phyloP scores from a whole-genome alignment of 352 stramenopile species.

The Globisporangium camurandrum region DNA sequence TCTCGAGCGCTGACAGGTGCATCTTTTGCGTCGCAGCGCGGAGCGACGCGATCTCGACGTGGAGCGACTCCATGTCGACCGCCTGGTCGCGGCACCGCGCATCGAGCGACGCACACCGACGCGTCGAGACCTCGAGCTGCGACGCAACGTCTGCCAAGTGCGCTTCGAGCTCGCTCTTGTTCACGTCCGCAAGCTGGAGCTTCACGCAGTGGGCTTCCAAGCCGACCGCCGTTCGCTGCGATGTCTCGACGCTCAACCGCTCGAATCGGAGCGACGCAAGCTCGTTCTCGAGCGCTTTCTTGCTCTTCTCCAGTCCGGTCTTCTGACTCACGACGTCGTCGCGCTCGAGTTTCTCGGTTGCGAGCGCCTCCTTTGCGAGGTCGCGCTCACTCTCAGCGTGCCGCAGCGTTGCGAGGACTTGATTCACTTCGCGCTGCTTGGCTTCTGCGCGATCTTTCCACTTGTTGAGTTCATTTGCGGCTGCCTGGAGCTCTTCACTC shows the following conservation, averaged over 20 bases:
- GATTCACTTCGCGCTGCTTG: conserved; percentile 26
- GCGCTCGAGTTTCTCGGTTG: conserved; percentile 20
- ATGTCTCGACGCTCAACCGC: conserved; percentile 17
- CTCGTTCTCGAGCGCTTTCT: conserved; percentile 18
- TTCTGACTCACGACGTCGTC: conserved; percentile 9
- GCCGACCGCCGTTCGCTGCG: conserved; percentile 4
- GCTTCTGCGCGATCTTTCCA: conserved; percentile 27
- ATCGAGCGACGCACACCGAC: conserved; percentile 31
- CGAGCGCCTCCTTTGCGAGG: conserved; percentile 13
- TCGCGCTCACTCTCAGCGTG: conserved; percentile 27
- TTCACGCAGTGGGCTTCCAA: conserved; percentile 42
- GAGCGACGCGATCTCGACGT: conserved; percentile 44
- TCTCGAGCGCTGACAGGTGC: conserved; percentile 45
- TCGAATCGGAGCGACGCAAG: conserved; percentile 15
- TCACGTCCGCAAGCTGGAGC: conserved; percentile 49
- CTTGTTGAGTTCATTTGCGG: conserved; percentile 16
- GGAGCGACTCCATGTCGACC: conserved; percentile 40
- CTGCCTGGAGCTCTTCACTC: conserved; percentile 11
- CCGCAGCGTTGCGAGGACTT: conserved; percentile 10
- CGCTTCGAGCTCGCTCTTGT: conserved; percentile 37
- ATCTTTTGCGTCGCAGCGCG: conserved; percentile 35
- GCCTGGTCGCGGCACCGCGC: conserved; percentile 38
- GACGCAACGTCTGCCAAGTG: conserved; percentile 42
- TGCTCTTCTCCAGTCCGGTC: conserved; percentile 17
- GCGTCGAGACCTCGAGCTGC: conserved; percentile 36